Percentiles rank a stretch among this genome's conserved stretches.
These are phyloP conservation scores for Fraxinus anomala DNA, from an alignment of 257 asterid genomes.

Conservation along the genomic window DNA sequence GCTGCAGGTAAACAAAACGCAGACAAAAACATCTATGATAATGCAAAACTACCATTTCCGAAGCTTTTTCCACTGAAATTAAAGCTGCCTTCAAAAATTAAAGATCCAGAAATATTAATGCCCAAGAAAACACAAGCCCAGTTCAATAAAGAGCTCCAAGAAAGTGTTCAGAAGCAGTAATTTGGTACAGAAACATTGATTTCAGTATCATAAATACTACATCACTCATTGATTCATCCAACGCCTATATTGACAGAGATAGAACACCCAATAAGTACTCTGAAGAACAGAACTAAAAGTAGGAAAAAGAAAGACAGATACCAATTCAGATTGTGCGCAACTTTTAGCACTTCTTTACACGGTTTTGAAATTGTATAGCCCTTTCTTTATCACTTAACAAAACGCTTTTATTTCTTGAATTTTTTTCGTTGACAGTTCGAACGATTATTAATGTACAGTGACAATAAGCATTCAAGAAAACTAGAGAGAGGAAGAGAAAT, in stretches of 20 bases:
- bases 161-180: constrained; percentile 46
- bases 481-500: constrained; percentile 37
- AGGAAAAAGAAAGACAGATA: constrained; percentile 44
- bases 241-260: constrained; percentile 32
- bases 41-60: constrained; percentile 45
- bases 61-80: constrained; percentile 43
- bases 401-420: constrained; percentile 19
- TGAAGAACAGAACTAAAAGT: constrained; percentile 45
- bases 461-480: constrained; percentile 46
- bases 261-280: constrained; percentile 40
- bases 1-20: constrained; percentile 33
- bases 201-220: constrained; percentile 42
- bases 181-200: constrained; percentile 40
- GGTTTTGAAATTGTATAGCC: constrained; percentile 25
- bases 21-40: constrained; percentile 38
- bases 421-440: constrained; percentile 32
- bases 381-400: constrained; percentile 20
- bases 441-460: constrained; percentile 31
- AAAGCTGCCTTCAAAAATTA: constrained; percentile 25
- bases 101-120: constrained; percentile 45
- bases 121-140: constrained; percentile 32
- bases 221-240: constrained; percentile 29
- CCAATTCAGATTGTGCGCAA: constrained; percentile 52
- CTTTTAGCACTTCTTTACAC: constrained; percentile 38
- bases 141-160: constrained; percentile 35